Evolutionary conservation across 768 basidiomycete species (phyloP), one percentile per base, ranked within the genome.

Genomic region (Rhodotorula paludigena): DNA sequence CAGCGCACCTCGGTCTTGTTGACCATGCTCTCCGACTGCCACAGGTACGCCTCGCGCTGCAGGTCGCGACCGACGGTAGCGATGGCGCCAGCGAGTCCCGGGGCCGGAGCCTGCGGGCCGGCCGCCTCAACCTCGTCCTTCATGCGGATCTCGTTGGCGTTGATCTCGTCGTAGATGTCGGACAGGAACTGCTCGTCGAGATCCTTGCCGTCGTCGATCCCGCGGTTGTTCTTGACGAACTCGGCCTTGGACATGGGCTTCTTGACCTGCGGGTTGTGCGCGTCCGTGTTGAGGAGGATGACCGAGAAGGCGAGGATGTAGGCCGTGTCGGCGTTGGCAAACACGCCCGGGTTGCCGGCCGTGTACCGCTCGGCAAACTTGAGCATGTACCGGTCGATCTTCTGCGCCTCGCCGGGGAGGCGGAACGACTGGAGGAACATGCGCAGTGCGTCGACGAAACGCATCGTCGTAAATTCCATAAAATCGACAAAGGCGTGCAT

Each of bases 301-400:
- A 87, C 87, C 14, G 93, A 94, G 78, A 93, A 98, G 23, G 96
- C 90, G 52, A 98, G 84, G 55, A 99, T 85, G 77, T 98, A 99
- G 55, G 88, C 93, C 25, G 91, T 87, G 76, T 98, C 92, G 75
- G 96, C 96, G 78, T 97, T 98, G 57, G 90, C 89, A 76, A 98
- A 99, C 4, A 85, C 83, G 1, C 89, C 89, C 0, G 85, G 79
- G 77, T 98, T 97, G 63, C 87, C 87, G 20, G 87, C 89, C 69
- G 97, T 92, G 77, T 92, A 99, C 42, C 92, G 85, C 77, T 98
- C 93, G 15, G 96, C 94, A 76, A 97, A 99, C 78, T 99, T 99
- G 61, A 98, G 85, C 91, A 99, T 93, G 80, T 85, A 98, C 15
- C 96, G 87, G 83, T 99, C 96, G 73, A 99, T 98, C 80, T 98